Conservation (phyloP, 768 basidiomycete genomes). For the Mycena maculata region DNA sequence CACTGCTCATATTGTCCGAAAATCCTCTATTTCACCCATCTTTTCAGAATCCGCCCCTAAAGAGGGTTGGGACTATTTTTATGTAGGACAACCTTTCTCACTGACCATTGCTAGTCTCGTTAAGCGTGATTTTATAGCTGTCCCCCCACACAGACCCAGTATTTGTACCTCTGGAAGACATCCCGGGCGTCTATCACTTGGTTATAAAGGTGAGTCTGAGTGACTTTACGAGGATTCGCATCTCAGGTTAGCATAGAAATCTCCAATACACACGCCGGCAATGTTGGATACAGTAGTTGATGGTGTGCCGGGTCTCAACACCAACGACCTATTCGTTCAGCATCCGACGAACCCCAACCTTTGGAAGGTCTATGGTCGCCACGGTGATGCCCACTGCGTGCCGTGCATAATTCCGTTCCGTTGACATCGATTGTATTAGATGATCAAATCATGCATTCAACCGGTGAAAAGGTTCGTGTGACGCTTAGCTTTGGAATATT, state of each 20-base stretch:
- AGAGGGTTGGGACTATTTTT: slow-evolving; percentile 33
- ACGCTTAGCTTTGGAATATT: not conserved
- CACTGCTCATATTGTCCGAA: too few species aligned
- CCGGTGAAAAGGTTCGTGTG: slow-evolving; percentile 53
- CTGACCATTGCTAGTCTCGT: not conserved
- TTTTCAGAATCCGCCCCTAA: slow-evolving; percentile 12
- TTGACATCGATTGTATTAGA: slow-evolving; percentile 38
- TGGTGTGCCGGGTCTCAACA: slow-evolving; percentile 48
- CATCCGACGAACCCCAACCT: slow-evolving; percentile 52
- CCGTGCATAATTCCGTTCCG: not conserved
- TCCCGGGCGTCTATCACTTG: slow-evolving; percentile 27
- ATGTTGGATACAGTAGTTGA: slow-evolving; percentile 48
- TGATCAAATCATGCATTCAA: slow-evolving; percentile 58
- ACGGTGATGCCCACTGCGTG: not conserved
- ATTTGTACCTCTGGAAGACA: slow-evolving; percentile 25
- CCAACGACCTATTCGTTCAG: slow-evolving; percentile 52
- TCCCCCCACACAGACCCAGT: slow-evolving; percentile 28
- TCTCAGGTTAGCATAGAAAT: slow-evolving; percentile 7
- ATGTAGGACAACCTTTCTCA: not conserved
- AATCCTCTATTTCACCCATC: too few species aligned
- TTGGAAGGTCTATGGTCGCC: slow-evolving; percentile 54
- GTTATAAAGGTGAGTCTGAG: slow-evolving; percentile 9
- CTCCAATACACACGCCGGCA: slow-evolving; percentile 35
- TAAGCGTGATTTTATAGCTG: slow-evolving; percentile 9
- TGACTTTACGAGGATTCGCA: not conserved